Conservation (phyloP, 805 yeast species). For the Suhomyces emberorum region DNA sequence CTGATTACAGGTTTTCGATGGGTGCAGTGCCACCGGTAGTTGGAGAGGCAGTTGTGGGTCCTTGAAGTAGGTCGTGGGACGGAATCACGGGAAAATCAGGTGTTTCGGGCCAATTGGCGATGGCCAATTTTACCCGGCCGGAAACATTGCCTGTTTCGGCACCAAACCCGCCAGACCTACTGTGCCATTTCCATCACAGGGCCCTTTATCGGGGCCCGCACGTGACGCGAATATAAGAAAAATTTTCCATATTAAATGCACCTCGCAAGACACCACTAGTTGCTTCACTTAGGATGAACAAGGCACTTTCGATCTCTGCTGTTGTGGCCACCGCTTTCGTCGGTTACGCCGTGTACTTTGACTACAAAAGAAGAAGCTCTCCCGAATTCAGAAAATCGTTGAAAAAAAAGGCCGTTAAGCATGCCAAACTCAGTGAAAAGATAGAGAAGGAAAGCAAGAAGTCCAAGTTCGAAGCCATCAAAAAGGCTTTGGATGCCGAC, state of each 20-base stretch:
- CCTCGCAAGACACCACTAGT: neutral
- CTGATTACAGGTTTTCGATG: no score
- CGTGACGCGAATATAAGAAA: constrained; percentile 2
- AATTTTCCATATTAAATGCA: constrained; percentile 5
- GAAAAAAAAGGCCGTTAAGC: constrained; percentile 59
- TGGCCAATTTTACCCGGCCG: no score
- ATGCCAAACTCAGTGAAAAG: constrained; percentile 54
- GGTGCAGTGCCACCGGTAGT: no score
- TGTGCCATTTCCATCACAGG: no score
- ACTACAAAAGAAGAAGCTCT: constrained; percentile 82
- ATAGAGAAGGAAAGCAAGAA: constrained; percentile 55
- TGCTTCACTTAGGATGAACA: constrained; percentile 25
- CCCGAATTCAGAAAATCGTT: constrained; percentile 77
- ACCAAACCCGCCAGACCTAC: no score
- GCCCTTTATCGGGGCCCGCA: no score
- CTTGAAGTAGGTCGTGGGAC: no score
- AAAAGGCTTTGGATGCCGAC: constrained; percentile 59
- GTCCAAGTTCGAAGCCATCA: constrained; percentile 57
- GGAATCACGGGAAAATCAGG: no score
- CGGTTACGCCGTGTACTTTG: constrained; percentile 86
- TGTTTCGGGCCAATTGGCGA: no score
- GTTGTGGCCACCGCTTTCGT: constrained; percentile 53
- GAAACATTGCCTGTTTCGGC: no score
- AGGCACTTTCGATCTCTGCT: constrained; percentile 32
- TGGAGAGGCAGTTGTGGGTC: no score